These are phyloP conservation scores for Fraxinus velutina DNA, from an alignment of 305 asterid species.

Conservation along the genomic window DNA sequence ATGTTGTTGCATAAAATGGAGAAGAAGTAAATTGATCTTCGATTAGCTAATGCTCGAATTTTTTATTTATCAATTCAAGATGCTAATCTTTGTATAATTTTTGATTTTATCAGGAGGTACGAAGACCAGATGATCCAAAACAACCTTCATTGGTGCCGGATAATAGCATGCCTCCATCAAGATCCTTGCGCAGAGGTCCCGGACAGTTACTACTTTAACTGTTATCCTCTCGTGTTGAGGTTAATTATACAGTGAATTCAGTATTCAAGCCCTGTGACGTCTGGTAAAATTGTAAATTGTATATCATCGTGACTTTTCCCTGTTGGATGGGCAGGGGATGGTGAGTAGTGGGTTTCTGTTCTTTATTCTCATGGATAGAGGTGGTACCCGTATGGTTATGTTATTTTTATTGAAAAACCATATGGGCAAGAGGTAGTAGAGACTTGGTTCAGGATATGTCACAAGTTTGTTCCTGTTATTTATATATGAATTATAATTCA, in stretches of 20 bases:
- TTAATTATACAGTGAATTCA: conserved; percentile 28
- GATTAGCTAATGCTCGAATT: background rate
- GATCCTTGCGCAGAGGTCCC: conserved; percentile 59
- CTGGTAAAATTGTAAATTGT: conserved; percentile 62
- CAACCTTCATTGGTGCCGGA: conserved; percentile 48
- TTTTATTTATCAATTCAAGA: background rate
- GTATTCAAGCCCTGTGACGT: conserved; percentile 26
- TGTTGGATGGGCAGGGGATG: conserved; percentile 40
- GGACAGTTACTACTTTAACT: conserved; percentile 58
- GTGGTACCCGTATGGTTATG: conserved; percentile 61
- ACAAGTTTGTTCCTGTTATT: conserved; percentile 32
- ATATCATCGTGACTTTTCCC: conserved; percentile 53
- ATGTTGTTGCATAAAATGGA: background rate
- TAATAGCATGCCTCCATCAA: conserved; percentile 54
- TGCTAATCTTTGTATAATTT: background rate
- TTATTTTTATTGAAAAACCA: conserved; percentile 72
- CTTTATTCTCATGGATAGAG: conserved; percentile 27
- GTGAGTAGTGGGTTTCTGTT: conserved; percentile 47
- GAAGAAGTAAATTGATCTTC: background rate
- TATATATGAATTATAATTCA: background rate
- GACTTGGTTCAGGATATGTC: conserved; percentile 20
- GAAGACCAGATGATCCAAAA: conserved; percentile 57
- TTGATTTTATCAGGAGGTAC: conserved; percentile 48
- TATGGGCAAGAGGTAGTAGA: conserved; percentile 51
- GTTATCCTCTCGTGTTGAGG: conserved; percentile 17